Percentiles rank a stretch among this genome's conserved stretches.
Conservation (phyloP, 2,329 filamentous ascomycete genomes). For the Cryphonectria naterciae region DNA sequence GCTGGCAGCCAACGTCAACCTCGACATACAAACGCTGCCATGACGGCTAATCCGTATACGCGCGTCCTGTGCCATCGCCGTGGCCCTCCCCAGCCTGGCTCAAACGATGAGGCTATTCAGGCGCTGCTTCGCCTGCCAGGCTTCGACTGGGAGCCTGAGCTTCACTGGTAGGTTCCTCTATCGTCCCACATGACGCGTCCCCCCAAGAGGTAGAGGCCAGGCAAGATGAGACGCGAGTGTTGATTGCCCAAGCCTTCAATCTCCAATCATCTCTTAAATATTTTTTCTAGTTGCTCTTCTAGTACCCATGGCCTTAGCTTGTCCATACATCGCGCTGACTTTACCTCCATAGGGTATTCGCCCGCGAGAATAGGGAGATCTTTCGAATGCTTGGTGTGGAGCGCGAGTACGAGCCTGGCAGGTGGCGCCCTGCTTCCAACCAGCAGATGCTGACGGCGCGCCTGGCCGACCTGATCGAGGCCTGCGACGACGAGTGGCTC, state of each 20-base stretch:
- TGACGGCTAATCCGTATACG: not conserved
- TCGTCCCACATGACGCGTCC: not conserved
- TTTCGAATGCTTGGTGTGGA: constrained; percentile 19
- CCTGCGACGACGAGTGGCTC: constrained; percentile 27
- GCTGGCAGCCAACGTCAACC: not conserved
- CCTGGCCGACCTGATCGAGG: constrained; percentile 26
- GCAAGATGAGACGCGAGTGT: not conserved
- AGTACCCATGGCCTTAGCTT: too few species aligned
- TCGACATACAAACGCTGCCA: not conserved
- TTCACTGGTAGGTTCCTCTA: constrained; percentile 5
- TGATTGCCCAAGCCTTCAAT: not conserved
- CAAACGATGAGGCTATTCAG: constrained; percentile 14
- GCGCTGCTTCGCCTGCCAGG: constrained; percentile 23
- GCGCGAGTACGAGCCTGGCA: not conserved
- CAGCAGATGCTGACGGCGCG: constrained; percentile 13
- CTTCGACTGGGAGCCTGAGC: constrained; percentile 18
- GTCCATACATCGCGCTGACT: not conserved
- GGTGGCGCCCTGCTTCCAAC: constrained; percentile 12
- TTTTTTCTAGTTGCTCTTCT: not conserved
- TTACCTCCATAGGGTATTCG: constrained; percentile 1
- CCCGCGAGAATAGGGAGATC: constrained; percentile 9
- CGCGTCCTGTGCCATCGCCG: not conserved
- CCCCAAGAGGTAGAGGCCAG: not conserved
- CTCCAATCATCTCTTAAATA: not conserved
- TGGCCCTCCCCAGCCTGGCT: constrained; percentile 3